A percentile compares a stretch with the other conserved stretches of the same genome.
phyloP scores from a whole-genome alignment of 768 basidiomycete species.

The Gymnopilus dilepis region DNA sequence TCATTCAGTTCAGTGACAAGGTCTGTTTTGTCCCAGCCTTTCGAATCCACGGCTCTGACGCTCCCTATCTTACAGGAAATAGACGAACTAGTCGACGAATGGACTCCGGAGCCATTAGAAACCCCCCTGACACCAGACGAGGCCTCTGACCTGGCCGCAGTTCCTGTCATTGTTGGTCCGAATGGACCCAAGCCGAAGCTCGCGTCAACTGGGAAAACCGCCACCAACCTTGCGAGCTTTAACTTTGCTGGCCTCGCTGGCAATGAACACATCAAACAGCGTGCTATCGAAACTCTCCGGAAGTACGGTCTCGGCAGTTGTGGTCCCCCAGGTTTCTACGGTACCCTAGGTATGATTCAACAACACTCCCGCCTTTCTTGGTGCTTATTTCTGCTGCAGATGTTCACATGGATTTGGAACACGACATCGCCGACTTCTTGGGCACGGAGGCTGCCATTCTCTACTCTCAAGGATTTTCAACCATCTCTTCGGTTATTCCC shows the following conservation, averaged over 20 bases:
- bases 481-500: conserved; percentile 92
- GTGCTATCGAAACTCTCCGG: conserved; percentile 80
- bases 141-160: conserved; percentile 67
- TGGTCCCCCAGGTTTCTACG: conserved; percentile 97
- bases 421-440: conserved; percentile 88
- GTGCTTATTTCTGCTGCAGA: conserved; percentile 52
- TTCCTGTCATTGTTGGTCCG: conserved; percentile 81
- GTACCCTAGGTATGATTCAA: conserved; percentile 77
- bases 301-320: conserved; percentile 95
- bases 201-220: conserved; percentile 70
- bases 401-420: conserved; percentile 89
- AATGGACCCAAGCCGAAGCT: conserved; percentile 87
- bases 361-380: background rate
- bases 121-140: conserved; percentile 65
- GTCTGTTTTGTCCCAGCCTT: conserved; percentile 44
- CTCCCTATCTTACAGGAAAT: conserved; percentile 65
- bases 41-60: background rate
- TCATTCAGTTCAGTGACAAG: conserved; percentile 90
- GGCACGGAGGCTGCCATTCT: conserved; percentile 89
- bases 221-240: conserved; percentile 85
- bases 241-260: conserved; percentile 93
- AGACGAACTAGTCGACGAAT: conserved; percentile 95
- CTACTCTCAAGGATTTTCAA: conserved; percentile 93
- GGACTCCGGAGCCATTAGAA: conserved; percentile 85
- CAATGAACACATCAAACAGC: conserved; percentile 85